Percentiles rank a stretch among this genome's conserved stretches.
Conservation (phyloP, 108 stramenopile genomes). For the Nannochloropsis oceanica region DNA sequence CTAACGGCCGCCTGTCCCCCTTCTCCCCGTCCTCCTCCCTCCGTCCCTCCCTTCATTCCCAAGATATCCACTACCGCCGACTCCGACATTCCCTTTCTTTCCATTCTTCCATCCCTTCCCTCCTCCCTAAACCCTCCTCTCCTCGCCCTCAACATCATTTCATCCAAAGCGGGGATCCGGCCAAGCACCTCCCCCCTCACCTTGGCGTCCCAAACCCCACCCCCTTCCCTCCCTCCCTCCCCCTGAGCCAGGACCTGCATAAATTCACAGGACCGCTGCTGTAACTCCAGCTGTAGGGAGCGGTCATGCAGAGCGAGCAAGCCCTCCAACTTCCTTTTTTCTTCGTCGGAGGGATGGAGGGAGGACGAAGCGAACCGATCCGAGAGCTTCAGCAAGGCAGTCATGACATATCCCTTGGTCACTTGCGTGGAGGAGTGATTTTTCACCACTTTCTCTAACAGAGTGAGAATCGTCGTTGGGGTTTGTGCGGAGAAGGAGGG, state of each 20-base stretch:
- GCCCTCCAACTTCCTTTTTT: slow-evolving; percentile 2
- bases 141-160: slow-evolving; percentile 61
- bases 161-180: slow-evolving; percentile 80
- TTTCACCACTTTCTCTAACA: slow-evolving; percentile 51
- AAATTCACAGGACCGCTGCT: slow-evolving; percentile 85
- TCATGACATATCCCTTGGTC: slow-evolving; percentile 67
- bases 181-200: slow-evolving; percentile 70
- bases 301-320: slow-evolving; percentile 32
- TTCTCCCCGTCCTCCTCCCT: neutral
- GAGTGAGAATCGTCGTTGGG: slow-evolving; percentile 38
- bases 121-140: slow-evolving; percentile 12
- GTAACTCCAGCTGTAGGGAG: slow-evolving; percentile 73
- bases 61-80: neutral
- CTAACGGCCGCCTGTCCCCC: neutral
- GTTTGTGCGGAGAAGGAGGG: neutral
- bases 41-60: neutral
- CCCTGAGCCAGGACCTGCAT: slow-evolving; percentile 58
- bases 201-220: neutral
- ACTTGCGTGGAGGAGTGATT: slow-evolving; percentile 68
- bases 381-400: slow-evolving; percentile 40
- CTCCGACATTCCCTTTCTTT: neutral
- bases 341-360: neutral
- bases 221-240: slow-evolving; percentile 18
- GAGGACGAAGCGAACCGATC: slow-evolving; percentile 2
- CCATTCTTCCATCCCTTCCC: slow-evolving; percentile 25